A percentile compares a stretch with the other conserved stretches of the same genome.
These are phyloP conservation scores for Lentinula aciculospora DNA, from an alignment of 768 basidiomycete species.

Conservation along the genomic window DNA sequence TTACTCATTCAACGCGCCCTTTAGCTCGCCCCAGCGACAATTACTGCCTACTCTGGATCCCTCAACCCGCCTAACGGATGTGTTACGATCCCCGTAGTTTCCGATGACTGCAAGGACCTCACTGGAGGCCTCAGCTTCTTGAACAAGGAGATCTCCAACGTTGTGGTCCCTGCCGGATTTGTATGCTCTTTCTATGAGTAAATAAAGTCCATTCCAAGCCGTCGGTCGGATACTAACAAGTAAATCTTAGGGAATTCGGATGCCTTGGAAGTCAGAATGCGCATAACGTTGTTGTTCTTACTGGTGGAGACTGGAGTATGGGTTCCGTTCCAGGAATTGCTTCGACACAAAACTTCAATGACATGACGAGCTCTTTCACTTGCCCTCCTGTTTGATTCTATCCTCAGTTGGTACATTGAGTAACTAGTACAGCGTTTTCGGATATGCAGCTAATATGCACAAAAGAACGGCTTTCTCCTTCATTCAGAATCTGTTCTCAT, in stretches of 20 bases:
- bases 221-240: too few species aligned
- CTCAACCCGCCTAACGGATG: constrained; percentile 6
- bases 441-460: too few species aligned
- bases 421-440: too few species aligned
- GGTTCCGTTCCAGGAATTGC: background rate
- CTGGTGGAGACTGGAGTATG: constrained; percentile 6
- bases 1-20: too few species aligned
- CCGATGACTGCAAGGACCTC: constrained; percentile 4
- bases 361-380: constrained; percentile 6
- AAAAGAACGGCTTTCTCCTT: too few species aligned
- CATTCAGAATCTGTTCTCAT: too few species aligned
- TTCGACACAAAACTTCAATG: background rate
- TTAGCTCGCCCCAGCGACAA: background rate
- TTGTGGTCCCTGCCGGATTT: constrained; percentile 2
- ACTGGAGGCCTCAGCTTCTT: constrained; percentile 6
- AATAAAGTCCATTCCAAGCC: too few species aligned
- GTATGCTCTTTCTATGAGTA: constrained; percentile 8
- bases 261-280: background rate
- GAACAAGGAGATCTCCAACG: constrained; percentile 4
- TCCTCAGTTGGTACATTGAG: too few species aligned
- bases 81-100: constrained; percentile 4
- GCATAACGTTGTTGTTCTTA: background rate
- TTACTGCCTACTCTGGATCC: background rate
- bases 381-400: constrained; percentile 3
- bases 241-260: background rate